These are phyloP conservation scores for Glebionis coronaria DNA, from an alignment of 129 eudicot genomes.

Conservation along the genomic window DNA sequence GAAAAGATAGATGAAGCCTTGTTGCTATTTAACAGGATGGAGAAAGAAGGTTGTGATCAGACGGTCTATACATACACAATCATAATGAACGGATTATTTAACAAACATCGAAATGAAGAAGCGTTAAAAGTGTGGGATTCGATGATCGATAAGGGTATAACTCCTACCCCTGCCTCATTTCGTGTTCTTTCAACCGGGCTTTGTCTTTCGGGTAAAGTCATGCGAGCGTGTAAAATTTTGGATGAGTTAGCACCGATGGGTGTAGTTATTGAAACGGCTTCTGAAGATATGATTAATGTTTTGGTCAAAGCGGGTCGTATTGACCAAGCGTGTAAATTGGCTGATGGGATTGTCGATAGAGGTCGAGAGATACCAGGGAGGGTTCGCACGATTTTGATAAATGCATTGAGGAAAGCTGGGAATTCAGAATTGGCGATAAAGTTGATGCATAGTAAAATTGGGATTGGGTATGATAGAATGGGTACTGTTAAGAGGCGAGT, in stretches of 20 bases:
- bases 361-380: conserved; percentile 89
- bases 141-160: conserved; percentile 92
- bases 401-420: conserved; percentile 93
- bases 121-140: conserved; percentile 73
- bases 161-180: conserved; percentile 81
- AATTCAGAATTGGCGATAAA: conserved; percentile 81
- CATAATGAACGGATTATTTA: conserved; percentile 65
- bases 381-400: conserved; percentile 81
- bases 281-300: conserved; percentile 85
- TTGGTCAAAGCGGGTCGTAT: conserved; percentile 83
- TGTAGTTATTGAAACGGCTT: conserved; percentile 70
- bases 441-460: conserved; percentile 90
- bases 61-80: conserved; percentile 93
- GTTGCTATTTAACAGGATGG: conserved; percentile 61
- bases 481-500: conserved; percentile 81
- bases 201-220: conserved; percentile 86
- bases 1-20: conserved; percentile 73
- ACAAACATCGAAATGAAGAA: conserved; percentile 73
- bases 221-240: conserved; percentile 80
- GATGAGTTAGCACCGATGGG: conserved; percentile 99
- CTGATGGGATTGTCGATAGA: conserved; percentile 82
- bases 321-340: conserved; percentile 86
- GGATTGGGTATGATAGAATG: conserved; percentile 83
- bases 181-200: conserved; percentile 85
- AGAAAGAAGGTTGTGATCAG: conserved; percentile 77